A percentile compares a stretch with the other conserved stretches of the same genome.
phyloP scores from a whole-genome alignment of 768 basidiomycete genomes.

The Boletus reticulatus region DNA sequence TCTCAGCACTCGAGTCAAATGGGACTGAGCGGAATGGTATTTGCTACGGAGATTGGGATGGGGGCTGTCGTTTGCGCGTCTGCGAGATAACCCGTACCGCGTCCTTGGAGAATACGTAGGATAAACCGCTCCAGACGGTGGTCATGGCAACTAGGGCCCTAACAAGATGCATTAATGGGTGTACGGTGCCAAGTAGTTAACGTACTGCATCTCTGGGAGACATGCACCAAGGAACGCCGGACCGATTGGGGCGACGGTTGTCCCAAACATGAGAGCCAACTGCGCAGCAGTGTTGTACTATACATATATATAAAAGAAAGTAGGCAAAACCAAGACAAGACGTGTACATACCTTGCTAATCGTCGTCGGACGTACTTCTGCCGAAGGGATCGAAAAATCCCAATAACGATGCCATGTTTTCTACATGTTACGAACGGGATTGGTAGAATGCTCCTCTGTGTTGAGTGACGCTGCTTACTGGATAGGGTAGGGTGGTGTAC shows the following conservation, averaged over 20 bases:
- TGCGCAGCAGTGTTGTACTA: conserved; percentile 93
- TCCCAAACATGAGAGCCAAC: conserved; percentile 85
- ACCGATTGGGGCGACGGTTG: conserved; percentile 80
- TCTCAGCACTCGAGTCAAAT: neutral
- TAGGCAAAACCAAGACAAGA: neutral
- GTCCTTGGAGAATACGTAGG: conserved; percentile 74
- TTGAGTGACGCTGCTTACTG: conserved; percentile 45
- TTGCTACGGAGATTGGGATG: conserved; percentile 14
- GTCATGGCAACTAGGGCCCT: conserved; percentile 89
- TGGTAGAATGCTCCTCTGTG: neutral
- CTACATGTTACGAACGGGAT: conserved; percentile 37
- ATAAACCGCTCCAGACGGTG: conserved; percentile 89
- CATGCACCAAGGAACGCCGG: conserved; percentile 53
- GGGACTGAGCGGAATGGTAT: neutral
- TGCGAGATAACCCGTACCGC: conserved; percentile 62
- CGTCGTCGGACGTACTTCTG: conserved; percentile 88
- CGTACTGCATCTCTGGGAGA: conserved; percentile 75
- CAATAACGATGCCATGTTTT: conserved; percentile 94
- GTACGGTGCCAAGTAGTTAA: conserved; percentile 10
- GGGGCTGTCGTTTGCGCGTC: conserved; percentile 32
- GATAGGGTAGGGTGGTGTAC: conserved; percentile 83
- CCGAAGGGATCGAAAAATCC: conserved; percentile 94
- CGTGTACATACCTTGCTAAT: conserved; percentile 75
- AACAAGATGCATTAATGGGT: neutral
- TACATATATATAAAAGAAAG: neutral